Base-by-base conservation (phyloP, 257 asterid genomes). In the Cruciata laevipes region DNA sequence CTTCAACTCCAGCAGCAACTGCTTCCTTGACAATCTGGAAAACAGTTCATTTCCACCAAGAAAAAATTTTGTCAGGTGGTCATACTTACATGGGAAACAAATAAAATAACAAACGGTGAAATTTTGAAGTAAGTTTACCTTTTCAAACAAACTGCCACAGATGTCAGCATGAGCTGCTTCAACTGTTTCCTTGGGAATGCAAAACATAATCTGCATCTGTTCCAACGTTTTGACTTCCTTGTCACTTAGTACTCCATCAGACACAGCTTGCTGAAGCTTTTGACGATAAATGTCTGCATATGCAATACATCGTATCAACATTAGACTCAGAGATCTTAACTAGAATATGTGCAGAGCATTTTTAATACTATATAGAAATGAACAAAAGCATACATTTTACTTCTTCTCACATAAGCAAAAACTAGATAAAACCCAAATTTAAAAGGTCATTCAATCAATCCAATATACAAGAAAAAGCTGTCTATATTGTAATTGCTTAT, bases 141-240 rank as follows among this genome's bases (percentile, higher is more conserved):
- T 94, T 79, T 94, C 97, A 78, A 94, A 94, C 80, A 88, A 80
- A 73, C 85, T 79, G 70, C 99, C 99, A 72, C 99, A 94, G 57
- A 94, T 90, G 78, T 87, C 96, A 63, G 91, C 87, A 71, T 94
- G 96, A 69, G 87, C 95, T 67, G 88, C 84, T 79, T 94, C 99
- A 56, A 90, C 95, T 23, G 99, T 88, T 83, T 88, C 86, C 80
- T 87, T 94, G 37, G 89, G 95, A 61, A 90, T 84, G 81, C 97
- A 90, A 71, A 94, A 88, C 90, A 89, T 87, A 63, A 88, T 81
- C 80, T 88, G 99, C 72, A 94, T 77, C 83, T 87, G 84, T 68
- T 94, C 95, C 83, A 90, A 76, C 23, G 89, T 80, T 67, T 90
- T 69, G 76, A 88, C 95, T 75, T 84, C 90, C 71, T 87, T 89